phyloP scores from a whole-genome alignment of 768 basidiomycete species.

The Podaxis sp. region DNA sequence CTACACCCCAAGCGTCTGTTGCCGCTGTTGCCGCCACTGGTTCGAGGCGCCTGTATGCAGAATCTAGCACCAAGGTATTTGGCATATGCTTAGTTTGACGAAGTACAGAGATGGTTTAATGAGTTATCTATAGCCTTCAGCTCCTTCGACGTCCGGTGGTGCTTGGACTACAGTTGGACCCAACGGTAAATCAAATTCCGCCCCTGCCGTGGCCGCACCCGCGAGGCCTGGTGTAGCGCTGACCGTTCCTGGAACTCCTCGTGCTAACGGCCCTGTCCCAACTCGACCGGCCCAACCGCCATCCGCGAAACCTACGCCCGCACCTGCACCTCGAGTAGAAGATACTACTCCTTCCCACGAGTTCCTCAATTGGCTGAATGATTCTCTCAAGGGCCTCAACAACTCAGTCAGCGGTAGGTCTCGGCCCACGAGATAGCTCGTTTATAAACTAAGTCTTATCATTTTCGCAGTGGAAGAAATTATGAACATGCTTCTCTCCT shows the following conservation, averaged over 20 bases:
- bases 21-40: constrained; percentile 52
- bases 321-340: constrained; percentile 47
- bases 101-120: background rate
- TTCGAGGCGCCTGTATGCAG: constrained; percentile 74
- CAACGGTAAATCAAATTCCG: constrained; percentile 57
- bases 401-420: constrained; percentile 67
- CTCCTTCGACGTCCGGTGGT: constrained; percentile 34
- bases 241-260: constrained; percentile 24
- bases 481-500: constrained; percentile 90
- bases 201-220: constrained; percentile 32
- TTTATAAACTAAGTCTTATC: background rate
- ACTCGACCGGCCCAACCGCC: constrained; percentile 36
- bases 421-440: background rate
- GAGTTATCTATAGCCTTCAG: constrained; percentile 19
- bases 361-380: constrained; percentile 89
- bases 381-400: constrained; percentile 79
- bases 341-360: constrained; percentile 81
- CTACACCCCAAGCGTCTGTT: constrained; percentile 58
- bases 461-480: constrained; percentile 85
- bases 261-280: constrained; percentile 40
- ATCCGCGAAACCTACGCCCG: constrained; percentile 31
- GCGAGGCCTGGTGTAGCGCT: constrained; percentile 16
- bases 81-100: constrained; percentile 5
- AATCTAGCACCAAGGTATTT: constrained; percentile 70
- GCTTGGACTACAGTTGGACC: constrained; percentile 90